Base-by-base conservation (phyloP, 2,329 filamentous ascomycete species). In the Colletotrichum eremochloae region DNA sequence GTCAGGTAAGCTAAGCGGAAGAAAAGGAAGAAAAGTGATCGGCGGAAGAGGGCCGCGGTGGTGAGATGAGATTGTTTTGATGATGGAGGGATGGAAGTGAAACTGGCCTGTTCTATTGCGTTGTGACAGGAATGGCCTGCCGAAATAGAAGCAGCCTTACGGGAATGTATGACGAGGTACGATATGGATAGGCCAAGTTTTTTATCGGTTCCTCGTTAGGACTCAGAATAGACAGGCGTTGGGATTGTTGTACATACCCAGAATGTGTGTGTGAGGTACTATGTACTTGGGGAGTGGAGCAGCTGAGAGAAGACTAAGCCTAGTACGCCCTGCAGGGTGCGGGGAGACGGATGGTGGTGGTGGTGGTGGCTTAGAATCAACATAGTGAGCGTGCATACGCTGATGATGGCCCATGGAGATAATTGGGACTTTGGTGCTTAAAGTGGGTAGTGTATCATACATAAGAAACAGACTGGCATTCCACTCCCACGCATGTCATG, bases 311-410 rank as follows among this genome's bases (percentile, higher is more conserved):
- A 50, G n/a, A 15, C 46, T 42, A 63, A 36, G n/a, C 55, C 24
- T 58, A 58, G 55, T 36, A 36, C 42, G 42, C 63, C n/a, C 33
- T 50, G 55, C 61, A 46, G 40, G 67, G 52, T 55, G 61, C 40
- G 50, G 63, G 33, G 65, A 56, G 62, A 56, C 38, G 62, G 33
- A 8, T 36, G 33, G 33, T 36, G 33, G 33, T 36, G 38, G 48
- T n/a, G 64, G 64, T 53, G 68, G 68, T 71, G 68, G 64, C 68
- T 71, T 46, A 71, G 38, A 62, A 63, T 71, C 64, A 57, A 71
- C 57, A 68, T 56, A 68, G 52, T 42, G 62, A 50, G 40, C 50
- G 48, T 46, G 68, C 48, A 61, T 70, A 46, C 29, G 29, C 67
- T 58, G 62, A 48, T 57, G 67, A 38, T 40, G 61, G 52, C n/a